Conservation (phyloP, 2,329 filamentous ascomycete genomes). For the Diaporthe sp. region DNA sequence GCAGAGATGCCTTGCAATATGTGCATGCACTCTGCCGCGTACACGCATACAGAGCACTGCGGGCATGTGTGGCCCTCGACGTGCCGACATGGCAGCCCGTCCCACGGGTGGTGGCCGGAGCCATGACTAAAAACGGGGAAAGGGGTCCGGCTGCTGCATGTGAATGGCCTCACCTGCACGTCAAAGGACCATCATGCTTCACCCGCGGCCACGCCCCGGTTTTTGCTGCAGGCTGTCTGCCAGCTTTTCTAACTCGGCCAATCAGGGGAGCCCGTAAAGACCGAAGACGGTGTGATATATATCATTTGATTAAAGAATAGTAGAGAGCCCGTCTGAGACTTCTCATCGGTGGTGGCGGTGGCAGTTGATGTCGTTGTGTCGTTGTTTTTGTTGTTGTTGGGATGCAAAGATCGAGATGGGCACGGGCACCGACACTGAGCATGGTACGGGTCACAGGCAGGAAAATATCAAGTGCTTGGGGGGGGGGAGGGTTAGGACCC, state of each 20-base stretch:
- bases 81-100: slow-evolving; percentile 4
- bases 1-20: slow-evolving; percentile 25
- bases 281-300: neutral
- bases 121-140: slow-evolving; percentile 15
- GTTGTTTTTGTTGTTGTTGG: neutral
- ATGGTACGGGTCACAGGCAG: neutral
- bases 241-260: neutral
- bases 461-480: neutral
- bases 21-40: slow-evolving; percentile 17
- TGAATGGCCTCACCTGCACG: slow-evolving; percentile 27
- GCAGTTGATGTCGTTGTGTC: neutral
- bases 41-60: neutral
- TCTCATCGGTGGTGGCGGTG: neutral
- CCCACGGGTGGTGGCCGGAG: neutral
- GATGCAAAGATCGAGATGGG: slow-evolving; percentile 6
- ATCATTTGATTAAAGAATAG: neutral
- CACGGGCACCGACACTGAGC: neutral
- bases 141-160: slow-evolving; percentile 13
- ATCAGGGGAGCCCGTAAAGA: neutral
- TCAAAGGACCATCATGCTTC: slow-evolving; percentile 1
- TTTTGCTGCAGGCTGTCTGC: slow-evolving; percentile 5
- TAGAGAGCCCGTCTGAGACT: neutral
- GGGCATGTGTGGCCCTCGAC: slow-evolving; percentile 13
- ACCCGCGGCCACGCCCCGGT: neutral
- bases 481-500: neutral